A percentile compares a stretch with the other conserved stretches of the same genome.
phyloP scores from a whole-genome alignment of 2,329 filamentous ascomycete genomes.

The Cadophora sp. region DNA sequence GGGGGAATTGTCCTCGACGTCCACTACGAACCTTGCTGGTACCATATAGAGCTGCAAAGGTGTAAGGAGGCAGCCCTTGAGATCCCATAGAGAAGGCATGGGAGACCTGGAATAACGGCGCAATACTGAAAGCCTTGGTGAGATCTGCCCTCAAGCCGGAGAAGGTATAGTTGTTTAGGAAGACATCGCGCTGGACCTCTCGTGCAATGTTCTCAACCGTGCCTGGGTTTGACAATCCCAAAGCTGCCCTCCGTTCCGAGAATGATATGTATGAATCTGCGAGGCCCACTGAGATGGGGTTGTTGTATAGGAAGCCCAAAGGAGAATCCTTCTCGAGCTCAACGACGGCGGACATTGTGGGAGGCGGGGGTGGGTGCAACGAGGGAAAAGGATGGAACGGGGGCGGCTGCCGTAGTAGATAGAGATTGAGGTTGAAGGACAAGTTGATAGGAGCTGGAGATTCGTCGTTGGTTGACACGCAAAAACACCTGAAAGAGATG shows the following conservation, averaged over 20 bases:
- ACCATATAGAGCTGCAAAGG: constrained; percentile 92
- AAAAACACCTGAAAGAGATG: constrained; percentile 22
- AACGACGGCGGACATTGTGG: constrained; percentile 43
- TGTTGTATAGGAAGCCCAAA: constrained; percentile 73
- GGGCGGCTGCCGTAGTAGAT: constrained; percentile 5
- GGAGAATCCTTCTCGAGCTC: constrained; percentile 53
- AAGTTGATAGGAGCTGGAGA: constrained; percentile 21
- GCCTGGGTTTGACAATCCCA: constrained; percentile 91
- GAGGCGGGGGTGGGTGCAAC: constrained; percentile 15
- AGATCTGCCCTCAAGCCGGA: constrained; percentile 93
- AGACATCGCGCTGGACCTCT: constrained; percentile 95
- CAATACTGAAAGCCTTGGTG: constrained; percentile 94
- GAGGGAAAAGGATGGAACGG: constrained; percentile 7
- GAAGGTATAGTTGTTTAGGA: constrained; percentile 97
- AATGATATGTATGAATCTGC: constrained; percentile 83
- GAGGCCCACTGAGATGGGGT: constrained; percentile 72
- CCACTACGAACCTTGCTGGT: constrained; percentile 77
- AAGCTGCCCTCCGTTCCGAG: constrained; percentile 82
- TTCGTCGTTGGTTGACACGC: constrained; percentile 27
- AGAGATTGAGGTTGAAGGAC: constrained; percentile 5
- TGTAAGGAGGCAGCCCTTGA: constrained; percentile 91
- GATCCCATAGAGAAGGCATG: constrained; percentile 94
- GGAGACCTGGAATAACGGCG: constrained; percentile 94
- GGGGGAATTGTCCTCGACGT: not conserved
- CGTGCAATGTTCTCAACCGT: constrained; percentile 87